phyloP scores from a whole-genome alignment of 805 yeast species.

The Cyberlindnera galapagoensis region DNA sequence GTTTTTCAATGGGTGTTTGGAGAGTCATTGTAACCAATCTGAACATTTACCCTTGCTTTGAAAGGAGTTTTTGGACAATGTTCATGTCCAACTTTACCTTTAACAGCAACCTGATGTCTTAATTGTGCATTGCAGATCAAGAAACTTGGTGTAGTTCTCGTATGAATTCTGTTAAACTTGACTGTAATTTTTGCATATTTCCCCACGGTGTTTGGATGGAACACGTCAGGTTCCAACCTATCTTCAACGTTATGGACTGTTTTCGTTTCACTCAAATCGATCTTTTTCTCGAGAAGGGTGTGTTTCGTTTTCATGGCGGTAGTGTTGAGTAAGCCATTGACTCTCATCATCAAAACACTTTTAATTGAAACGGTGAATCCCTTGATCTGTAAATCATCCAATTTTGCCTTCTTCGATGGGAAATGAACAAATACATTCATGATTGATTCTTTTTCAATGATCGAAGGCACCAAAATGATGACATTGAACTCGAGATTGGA shows the following conservation, averaged over 20 bases:
- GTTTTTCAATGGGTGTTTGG: too few species aligned
- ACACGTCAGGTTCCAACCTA: too few species aligned
- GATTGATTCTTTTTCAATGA: neutral
- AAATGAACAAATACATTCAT: neutral
- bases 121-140: slow-evolving; percentile 1
- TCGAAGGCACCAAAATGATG: neutral
- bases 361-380: slow-evolving; percentile 1
- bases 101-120: neutral
- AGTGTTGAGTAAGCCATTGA: neutral
- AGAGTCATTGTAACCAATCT: too few species aligned
- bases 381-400: neutral
- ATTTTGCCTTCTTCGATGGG: neutral
- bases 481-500: neutral
- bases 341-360: slow-evolving; percentile 1
- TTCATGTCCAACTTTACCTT: slow-evolving; percentile 3
- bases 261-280: neutral
- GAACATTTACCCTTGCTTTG: too few species aligned
- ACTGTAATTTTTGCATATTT: neutral
- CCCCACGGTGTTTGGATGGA: too few species aligned
- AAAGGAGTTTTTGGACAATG: too few species aligned
- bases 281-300: neutral
- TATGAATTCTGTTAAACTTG: neutral
- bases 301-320: neutral
- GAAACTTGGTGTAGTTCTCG: neutral
- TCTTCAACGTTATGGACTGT: neutral